Conservation (phyloP, 1,284 basidiomycete genomes). For the Irpex sp. region DNA sequence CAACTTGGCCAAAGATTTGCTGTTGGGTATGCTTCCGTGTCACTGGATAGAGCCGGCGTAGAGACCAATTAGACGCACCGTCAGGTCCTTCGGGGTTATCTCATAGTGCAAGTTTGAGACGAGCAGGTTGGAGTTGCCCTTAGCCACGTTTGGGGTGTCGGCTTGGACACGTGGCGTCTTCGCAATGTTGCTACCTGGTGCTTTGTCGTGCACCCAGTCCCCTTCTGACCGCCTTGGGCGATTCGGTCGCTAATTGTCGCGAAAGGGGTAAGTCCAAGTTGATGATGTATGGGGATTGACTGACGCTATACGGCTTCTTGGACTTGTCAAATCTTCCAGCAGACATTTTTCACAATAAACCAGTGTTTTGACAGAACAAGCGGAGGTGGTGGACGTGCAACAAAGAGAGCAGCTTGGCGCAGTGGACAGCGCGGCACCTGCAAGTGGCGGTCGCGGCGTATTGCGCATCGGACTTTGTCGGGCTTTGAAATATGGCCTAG, state of each 20-base stretch:
- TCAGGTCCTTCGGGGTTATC: constrained; percentile 84
- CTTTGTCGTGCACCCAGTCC: constrained; percentile 68
- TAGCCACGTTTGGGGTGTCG: constrained; percentile 25
- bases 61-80: constrained; percentile 48
- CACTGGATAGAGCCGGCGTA: neutral
- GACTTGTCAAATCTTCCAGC: constrained; percentile 20
- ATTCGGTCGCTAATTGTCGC: constrained; percentile 38
- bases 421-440: neutral
- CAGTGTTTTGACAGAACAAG: constrained; percentile 2
- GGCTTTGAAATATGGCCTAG: neutral
- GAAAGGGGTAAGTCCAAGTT: constrained; percentile 6
- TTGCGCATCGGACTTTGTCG: neutral
- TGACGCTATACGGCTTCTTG: constrained; percentile 50
- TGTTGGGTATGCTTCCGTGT: constrained; percentile 27
- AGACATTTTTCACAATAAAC: constrained; percentile 1
- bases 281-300: constrained; percentile 17
- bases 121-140: constrained; percentile 63
- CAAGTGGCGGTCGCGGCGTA: neutral
- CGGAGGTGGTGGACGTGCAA: constrained; percentile 1
- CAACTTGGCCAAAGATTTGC: constrained; percentile 91
- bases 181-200: constrained; percentile 36
- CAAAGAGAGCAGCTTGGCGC: neutral
- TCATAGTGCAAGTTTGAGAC: constrained; percentile 94
- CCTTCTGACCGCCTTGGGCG: constrained; percentile 47
- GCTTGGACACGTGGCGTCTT: constrained; percentile 19